A percentile compares a stretch with the other conserved stretches of the same genome.
These are phyloP conservation scores for Fusarium beomiforme DNA, from an alignment of 2,329 filamentous ascomycete genomes.

Conservation along the genomic window DNA sequence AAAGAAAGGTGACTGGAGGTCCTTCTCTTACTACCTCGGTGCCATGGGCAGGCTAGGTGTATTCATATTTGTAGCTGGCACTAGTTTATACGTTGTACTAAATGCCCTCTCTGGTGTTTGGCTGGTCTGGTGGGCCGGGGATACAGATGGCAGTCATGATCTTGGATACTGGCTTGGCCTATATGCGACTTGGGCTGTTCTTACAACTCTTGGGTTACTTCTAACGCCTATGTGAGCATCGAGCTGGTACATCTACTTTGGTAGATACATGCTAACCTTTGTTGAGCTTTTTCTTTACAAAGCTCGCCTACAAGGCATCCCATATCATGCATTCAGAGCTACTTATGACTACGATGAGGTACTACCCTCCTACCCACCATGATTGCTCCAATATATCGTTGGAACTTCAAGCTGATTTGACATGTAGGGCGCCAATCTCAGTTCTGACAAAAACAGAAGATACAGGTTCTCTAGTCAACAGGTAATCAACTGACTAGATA, in stretches of 20 bases:
- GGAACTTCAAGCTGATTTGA: no score
- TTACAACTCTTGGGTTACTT: background rate
- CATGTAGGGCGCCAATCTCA: background rate
- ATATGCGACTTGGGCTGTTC: background rate
- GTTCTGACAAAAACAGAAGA: background rate
- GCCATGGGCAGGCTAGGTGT: background rate
- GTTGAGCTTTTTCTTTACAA: background rate
- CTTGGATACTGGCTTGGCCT: conserved; percentile 2
- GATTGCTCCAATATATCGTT: no score
- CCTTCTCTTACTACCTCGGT: background rate
- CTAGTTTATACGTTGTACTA: background rate
- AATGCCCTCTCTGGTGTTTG: conserved; percentile 3
- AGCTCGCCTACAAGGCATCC: background rate
- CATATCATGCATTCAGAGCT: background rate
- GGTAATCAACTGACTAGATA: background rate
- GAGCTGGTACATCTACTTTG: no score
- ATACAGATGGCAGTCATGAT: background rate
- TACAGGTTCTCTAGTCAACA: background rate
- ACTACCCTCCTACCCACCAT: background rate
- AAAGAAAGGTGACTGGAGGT: background rate
- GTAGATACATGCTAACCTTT: no score
- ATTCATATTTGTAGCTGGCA: background rate
- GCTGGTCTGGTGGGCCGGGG: background rate
- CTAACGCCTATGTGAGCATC: background rate
- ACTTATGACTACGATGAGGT: background rate